phyloP scores from a whole-genome alignment of 2,329 filamentous ascomycete genomes.

The Ciborinia camelliae region DNA sequence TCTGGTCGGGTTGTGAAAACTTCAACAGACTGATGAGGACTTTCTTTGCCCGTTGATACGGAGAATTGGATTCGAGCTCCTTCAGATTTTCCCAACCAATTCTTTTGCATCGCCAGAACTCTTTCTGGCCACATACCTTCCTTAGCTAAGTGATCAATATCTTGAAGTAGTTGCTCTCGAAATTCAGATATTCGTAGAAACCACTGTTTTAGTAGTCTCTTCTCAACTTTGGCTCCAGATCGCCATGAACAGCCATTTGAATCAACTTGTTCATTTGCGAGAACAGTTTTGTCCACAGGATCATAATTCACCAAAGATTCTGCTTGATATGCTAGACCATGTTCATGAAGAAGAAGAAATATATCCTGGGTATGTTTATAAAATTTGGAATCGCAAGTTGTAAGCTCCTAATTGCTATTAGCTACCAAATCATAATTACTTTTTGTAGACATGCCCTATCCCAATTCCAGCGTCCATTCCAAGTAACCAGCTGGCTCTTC shows the following conservation, averaged over 20 bases:
- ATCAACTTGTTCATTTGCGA: conserved; percentile 94
- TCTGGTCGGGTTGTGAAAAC: conserved; percentile 84
- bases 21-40: conserved; percentile 47
- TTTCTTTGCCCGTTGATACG: conserved; percentile 41
- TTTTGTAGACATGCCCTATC: conserved; percentile 58
- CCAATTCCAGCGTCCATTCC: conserved; percentile 86
- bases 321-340: conserved; percentile 76
- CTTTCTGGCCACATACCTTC: conserved; percentile 74
- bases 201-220: conserved; percentile 79
- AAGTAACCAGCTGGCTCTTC: conserved; percentile 74
- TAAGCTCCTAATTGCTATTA: conserved; percentile 61
- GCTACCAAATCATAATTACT: conserved; percentile 12
- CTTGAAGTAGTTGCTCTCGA: conserved; percentile 67
- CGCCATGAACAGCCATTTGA: conserved; percentile 81
- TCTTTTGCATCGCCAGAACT: conserved; percentile 77
- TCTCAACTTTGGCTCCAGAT: conserved; percentile 80
- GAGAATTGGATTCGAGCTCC: conserved; percentile 72
- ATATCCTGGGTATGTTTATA: conserved; percentile 88
- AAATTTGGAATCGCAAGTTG: conserved; percentile 79
- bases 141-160: conserved; percentile 62
- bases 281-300: conserved; percentile 81
- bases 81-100: conserved; percentile 80
- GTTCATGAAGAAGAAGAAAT: conserved; percentile 72
- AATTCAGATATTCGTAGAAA: conserved; percentile 82
- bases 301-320: conserved; percentile 88